phyloP scores from a whole-genome alignment of 2,329 filamentous ascomycete species.

The Epichloe sylvatica region DNA sequence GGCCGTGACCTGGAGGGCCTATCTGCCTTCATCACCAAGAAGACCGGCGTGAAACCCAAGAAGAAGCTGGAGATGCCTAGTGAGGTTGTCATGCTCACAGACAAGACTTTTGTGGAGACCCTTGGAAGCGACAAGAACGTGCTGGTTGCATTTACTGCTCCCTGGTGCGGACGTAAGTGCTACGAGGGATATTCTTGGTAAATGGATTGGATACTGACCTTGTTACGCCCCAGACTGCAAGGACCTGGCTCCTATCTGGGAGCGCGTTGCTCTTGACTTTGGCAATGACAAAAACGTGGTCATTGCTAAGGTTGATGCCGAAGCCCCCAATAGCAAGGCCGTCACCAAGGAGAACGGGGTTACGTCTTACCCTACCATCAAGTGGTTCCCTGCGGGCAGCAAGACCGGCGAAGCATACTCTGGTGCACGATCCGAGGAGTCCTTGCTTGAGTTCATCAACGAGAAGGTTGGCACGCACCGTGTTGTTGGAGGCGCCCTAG shows the following conservation, averaged over 20 bases:
- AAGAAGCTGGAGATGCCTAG: constrained; percentile 60
- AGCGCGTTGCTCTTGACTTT: constrained; percentile 73
- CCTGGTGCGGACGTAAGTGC: constrained; percentile 92
- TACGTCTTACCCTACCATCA: constrained; percentile 87
- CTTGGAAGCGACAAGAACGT: constrained; percentile 81
- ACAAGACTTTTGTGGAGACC: constrained; percentile 60
- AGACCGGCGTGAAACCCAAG: constrained; percentile 74
- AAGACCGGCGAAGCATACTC: constrained; percentile 57
- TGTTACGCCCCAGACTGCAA: constrained; percentile 69
- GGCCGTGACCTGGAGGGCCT: constrained; percentile 81
- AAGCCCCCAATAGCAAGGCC: constrained; percentile 71
- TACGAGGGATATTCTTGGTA: not conserved
- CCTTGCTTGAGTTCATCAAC: constrained; percentile 73
- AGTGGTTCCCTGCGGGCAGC: constrained; percentile 84
- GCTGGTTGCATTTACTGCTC: constrained; percentile 90
- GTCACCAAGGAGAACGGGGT: constrained; percentile 65
- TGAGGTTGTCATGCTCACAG: constrained; percentile 65
- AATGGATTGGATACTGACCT: not conserved
- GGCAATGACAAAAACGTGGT: constrained; percentile 62
- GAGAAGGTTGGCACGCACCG: constrained; percentile 80
- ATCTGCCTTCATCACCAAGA: constrained; percentile 65
- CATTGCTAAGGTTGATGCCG: constrained; percentile 91
- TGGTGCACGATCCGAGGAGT: constrained; percentile 62
- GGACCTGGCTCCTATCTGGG: constrained; percentile 78
- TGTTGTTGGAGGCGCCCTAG: constrained; percentile 63